These are phyloP conservation scores for Debaryomyces fabryi DNA, from an alignment of 1,139 yeast genomes.

Conservation along the genomic window DNA sequence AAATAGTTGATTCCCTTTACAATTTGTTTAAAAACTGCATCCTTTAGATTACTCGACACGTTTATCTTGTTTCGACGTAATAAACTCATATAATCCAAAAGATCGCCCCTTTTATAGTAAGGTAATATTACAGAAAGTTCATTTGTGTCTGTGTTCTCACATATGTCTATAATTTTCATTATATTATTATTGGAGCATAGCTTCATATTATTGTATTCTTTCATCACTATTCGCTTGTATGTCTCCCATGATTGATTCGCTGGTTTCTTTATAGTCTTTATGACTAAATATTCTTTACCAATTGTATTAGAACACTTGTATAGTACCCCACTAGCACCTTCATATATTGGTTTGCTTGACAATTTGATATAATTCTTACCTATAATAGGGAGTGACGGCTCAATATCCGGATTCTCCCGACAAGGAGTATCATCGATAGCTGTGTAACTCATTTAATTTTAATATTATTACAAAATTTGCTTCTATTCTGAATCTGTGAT, in stretches of 20 bases:
- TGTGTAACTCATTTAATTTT: not conserved
- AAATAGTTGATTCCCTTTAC: constrained; percentile 48
- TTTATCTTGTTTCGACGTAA: constrained; percentile 37
- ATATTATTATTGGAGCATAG: constrained; percentile 33
- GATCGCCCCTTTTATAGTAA: constrained; percentile 50
- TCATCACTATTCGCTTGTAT: constrained; percentile 25
- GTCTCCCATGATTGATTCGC: constrained; percentile 16
- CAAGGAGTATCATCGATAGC: not conserved
- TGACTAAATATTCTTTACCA: constrained; percentile 25
- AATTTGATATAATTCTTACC: constrained; percentile 25
- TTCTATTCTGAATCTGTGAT: not conserved
- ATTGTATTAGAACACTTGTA: constrained; percentile 32
- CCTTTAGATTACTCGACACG: constrained; percentile 39
- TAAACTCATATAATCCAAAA: constrained; percentile 42
- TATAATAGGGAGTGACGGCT: not conserved
- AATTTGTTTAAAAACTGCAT: constrained; percentile 51
- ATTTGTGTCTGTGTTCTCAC: constrained; percentile 15
- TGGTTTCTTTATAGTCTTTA: constrained; percentile 35
- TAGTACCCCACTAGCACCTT: constrained; percentile 49
- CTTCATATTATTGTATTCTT: constrained; percentile 35
- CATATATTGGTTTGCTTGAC: constrained; percentile 37
- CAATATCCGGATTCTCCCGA: not conserved
- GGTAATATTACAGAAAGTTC: constrained; percentile 41
- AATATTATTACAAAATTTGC: not conserved
- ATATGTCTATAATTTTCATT: constrained; percentile 32